Percentiles rank a stretch among this genome's conserved stretches.
These are phyloP conservation scores for Trametes versicolor DNA, from an alignment of 1,284 basidiomycete genomes.

Conservation along the genomic window DNA sequence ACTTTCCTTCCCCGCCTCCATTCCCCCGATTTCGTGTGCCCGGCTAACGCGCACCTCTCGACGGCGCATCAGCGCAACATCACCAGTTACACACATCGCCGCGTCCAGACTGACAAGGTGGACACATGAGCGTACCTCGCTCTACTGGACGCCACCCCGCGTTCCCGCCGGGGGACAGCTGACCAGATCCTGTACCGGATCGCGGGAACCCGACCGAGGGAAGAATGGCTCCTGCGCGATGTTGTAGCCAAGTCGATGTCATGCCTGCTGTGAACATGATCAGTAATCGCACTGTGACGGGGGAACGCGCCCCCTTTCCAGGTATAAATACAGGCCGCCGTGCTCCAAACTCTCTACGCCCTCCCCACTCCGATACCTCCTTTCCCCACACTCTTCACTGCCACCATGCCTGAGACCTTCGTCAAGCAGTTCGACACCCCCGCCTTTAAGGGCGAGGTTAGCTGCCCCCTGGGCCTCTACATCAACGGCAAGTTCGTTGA, in stretches of 20 bases:
- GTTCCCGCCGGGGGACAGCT: slow-evolving; percentile 30
- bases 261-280: slow-evolving; percentile 25
- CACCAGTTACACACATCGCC: slow-evolving; percentile 18
- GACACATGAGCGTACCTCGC: slow-evolving; percentile 30
- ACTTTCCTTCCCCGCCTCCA: neutral
- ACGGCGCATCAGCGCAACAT: slow-evolving; percentile 21
- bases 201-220: slow-evolving; percentile 27
- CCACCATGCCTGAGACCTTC: slow-evolving; percentile 52
- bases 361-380: neutral
- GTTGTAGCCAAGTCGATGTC: slow-evolving; percentile 19
- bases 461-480: slow-evolving; percentile 80
- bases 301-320: slow-evolving; percentile 14
- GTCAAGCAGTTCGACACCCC: slow-evolving; percentile 71
- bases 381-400: slow-evolving; percentile 7
- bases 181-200: slow-evolving; percentile 28
- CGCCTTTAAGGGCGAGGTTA: slow-evolving; percentile 75
- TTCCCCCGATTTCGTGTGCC: neutral
- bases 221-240: slow-evolving; percentile 19
- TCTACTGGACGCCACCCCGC: slow-evolving; percentile 24
- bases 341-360: slow-evolving; percentile 5
- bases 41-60: neutral
- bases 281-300: slow-evolving; percentile 25
- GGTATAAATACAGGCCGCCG: slow-evolving; percentile 27
- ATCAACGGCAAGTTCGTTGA: slow-evolving; percentile 85
- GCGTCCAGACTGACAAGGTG: slow-evolving; percentile 14